These are phyloP conservation scores for Harringtonia aguacate DNA, from an alignment of 2,329 filamentous ascomycete species.

Conservation along the genomic window DNA sequence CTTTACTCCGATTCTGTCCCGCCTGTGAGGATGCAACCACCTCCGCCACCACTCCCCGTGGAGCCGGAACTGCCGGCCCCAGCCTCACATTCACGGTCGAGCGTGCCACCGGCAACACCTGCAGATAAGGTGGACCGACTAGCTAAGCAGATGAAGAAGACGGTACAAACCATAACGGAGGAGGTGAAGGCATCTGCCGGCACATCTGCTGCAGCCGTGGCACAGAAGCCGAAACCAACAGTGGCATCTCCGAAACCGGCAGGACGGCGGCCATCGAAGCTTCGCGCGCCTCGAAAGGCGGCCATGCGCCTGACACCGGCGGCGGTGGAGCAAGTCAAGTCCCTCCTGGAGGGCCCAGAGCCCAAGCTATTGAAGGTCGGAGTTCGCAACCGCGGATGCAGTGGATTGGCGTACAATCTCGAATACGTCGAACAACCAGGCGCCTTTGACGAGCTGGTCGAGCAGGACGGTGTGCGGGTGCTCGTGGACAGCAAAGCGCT, in stretches of 20 bases:
- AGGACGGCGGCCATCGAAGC: slow-evolving; percentile 39
- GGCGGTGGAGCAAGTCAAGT: slow-evolving; percentile 68
- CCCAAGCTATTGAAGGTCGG: slow-evolving; percentile 91
- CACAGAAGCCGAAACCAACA: not conserved
- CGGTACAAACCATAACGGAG: too few relatives aligned
- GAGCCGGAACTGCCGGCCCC: not conserved
- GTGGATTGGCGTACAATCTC: slow-evolving; percentile 82
- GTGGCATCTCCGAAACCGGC: not conserved
- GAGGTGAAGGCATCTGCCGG: too few relatives aligned
- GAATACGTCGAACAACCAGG: slow-evolving; percentile 91
- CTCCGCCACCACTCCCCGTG: slow-evolving; percentile 5
- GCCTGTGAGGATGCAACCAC: slow-evolving; percentile 6
- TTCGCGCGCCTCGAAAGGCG: slow-evolving; percentile 70
- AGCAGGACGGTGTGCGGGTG: slow-evolving; percentile 93
- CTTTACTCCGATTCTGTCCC: slow-evolving; percentile 3
- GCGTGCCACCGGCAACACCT: slow-evolving; percentile 5
- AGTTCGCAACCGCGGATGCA: slow-evolving; percentile 89
- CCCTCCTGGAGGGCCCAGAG: slow-evolving; percentile 71
- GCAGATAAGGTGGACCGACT: too few relatives aligned
- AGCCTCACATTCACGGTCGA: not conserved
- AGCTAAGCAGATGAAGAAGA: too few relatives aligned
- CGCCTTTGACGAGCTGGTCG: slow-evolving; percentile 81
- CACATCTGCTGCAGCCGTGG: not conserved
- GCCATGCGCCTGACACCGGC: slow-evolving; percentile 76
- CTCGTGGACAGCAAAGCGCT: slow-evolving; percentile 94